A percentile compares a stretch with the other conserved stretches of the same genome.
Conservation (phyloP, 2,329 filamentous ascomycete genomes). For the Sporothrix pseudoabietina region DNA sequence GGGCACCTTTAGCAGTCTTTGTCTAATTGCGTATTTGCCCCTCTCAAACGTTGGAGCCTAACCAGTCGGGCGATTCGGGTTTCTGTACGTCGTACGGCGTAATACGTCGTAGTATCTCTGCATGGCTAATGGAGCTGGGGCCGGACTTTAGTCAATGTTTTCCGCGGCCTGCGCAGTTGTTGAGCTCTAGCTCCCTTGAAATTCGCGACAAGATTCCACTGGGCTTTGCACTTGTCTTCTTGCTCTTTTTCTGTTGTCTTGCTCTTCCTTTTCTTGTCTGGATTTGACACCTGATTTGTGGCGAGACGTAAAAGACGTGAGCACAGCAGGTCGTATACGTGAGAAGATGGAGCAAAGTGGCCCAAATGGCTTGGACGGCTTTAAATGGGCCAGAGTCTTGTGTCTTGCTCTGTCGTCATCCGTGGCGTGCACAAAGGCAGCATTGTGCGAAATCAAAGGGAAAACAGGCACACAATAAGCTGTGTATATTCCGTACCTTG, state of each 20-base stretch:
- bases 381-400: no score
- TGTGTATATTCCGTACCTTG: background rate
- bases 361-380: background rate
- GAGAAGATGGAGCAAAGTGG: background rate
- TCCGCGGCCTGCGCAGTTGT: background rate
- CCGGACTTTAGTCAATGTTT: background rate
- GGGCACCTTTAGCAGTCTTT: background rate
- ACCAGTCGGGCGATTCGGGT: background rate
- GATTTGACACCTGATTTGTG: background rate
- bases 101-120: background rate
- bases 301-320: constrained; percentile 13
- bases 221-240: background rate
- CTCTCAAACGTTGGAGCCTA: background rate
- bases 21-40: constrained; percentile 9
- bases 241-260: background rate
- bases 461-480: background rate
- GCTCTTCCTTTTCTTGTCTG: background rate
- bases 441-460: background rate
- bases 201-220: background rate
- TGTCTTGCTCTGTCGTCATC: background rate
- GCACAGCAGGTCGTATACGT: constrained; percentile 3
- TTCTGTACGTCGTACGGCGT: no score
- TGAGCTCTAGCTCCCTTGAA: background rate
- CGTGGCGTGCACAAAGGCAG: background rate
- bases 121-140: background rate